phyloP scores from a whole-genome alignment of 257 asterid species.

The Osmanthus fragrans region DNA sequence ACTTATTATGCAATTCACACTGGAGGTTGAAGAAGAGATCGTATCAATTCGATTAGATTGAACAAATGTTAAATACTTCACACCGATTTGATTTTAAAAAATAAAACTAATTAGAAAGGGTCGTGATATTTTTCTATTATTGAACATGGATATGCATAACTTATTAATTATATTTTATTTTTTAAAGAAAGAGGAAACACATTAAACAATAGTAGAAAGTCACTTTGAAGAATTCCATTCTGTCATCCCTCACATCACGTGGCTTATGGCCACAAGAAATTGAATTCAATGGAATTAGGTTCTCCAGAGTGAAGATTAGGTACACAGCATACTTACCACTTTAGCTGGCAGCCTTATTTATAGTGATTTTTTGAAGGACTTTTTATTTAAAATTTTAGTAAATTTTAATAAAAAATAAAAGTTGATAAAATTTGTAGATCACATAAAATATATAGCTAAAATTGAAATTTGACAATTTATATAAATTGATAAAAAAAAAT shows the following conservation, averaged over 20 bases:
- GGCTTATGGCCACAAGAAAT: conserved; percentile 1
- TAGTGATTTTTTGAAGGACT: too few relatives aligned
- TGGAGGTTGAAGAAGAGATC: not conserved
- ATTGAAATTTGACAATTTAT: too few relatives aligned
- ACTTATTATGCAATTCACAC: too few relatives aligned
- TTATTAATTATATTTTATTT: not conserved
- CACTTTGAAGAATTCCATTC: not conserved
- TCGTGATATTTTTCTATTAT: not conserved
- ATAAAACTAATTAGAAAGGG: not conserved
- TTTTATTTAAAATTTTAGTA: too few relatives aligned
- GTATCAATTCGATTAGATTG: not conserved
- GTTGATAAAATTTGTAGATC: too few relatives aligned
- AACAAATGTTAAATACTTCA: not conserved
- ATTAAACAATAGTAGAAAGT: not conserved
- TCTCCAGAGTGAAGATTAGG: not conserved
- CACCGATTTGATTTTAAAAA: too few relatives aligned
- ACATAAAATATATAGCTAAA: too few relatives aligned
- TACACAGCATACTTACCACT: not conserved
- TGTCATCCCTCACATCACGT: not conserved
- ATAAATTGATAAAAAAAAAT: too few relatives aligned
- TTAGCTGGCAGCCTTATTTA: not conserved
- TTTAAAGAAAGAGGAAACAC: not conserved
- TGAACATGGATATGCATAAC: not conserved
- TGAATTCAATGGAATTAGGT: conserved; percentile 10
- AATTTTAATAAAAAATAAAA: too few relatives aligned